Base-by-base conservation (phyloP, 768 basidiomycete species). In the Suillus fuscotomentosus region DNA sequence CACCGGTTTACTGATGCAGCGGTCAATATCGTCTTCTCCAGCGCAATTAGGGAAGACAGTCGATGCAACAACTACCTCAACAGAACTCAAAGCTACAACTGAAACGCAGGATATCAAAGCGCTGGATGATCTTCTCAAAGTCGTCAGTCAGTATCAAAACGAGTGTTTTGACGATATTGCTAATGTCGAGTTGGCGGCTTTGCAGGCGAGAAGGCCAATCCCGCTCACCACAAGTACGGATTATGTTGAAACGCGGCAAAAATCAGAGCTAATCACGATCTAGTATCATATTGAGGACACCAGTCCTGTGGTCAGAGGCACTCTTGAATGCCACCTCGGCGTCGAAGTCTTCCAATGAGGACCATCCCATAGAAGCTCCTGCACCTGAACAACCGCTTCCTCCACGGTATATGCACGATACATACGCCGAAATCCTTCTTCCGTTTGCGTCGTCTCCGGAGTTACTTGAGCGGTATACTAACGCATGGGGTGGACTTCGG, bases 401-500 rank as follows among this genome's bases (percentile, higher is more conserved):
- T 14, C 82, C 84, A 8, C 80, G 88, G 9, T 75, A 80, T 59
- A 92, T 91, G 90, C 79, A 86, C 60, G 88, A 91, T 69, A 90
- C 89, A 0, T 91, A 91, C 70, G 82, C 86, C 43, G 87, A 91
- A 71, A 72, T 89, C 6, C 68, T 83, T 9, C 82, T 92, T 22
- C 88, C 88, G 1, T 91, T 91, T 71, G 81, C 81, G 1, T 86
- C 86, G 1, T 83, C 83, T 17, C 80, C 86, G 0, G 74, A 82
- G 61, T 75, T 89, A 14, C 77, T 90, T 27, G 90, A 91, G 68
- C 81, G 86, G 65, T 91, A 91, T 69, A 88, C 84, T 8, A 91
- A 90, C 70, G 88, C 88, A 0, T 80, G 81, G 31, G 90, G 90
- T 20, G 87, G 88, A 20, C 86, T 91, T 66, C 83, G 89, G 48